phyloP scores from a whole-genome alignment of 192 early-diverging fungal genomes.

The Gryganskiella cystojenkinii region DNA sequence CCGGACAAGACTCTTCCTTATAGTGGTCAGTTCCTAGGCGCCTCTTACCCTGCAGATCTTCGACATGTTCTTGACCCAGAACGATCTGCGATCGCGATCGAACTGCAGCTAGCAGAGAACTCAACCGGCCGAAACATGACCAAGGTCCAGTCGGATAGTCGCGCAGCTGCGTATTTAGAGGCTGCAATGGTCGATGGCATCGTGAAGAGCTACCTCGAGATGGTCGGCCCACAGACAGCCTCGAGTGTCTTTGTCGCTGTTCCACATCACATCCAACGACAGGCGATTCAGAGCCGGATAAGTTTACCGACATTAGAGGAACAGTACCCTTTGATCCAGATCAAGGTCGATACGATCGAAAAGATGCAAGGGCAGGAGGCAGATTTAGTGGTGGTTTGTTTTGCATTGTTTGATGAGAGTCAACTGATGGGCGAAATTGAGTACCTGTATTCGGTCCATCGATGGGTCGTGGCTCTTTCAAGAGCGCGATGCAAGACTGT shows the following conservation, averaged over 20 bases:
- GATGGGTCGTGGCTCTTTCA: slow-evolving; percentile 60
- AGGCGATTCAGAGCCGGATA: slow-evolving; percentile 31
- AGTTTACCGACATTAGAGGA: slow-evolving; percentile 3
- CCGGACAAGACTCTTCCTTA: slow-evolving; percentile 38
- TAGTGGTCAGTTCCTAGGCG: slow-evolving; percentile 16
- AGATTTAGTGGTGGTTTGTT: slow-evolving; percentile 71
- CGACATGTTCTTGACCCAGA: slow-evolving; percentile 43
- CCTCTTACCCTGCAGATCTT: slow-evolving; percentile 26
- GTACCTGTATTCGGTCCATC: slow-evolving; percentile 56
- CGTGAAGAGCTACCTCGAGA: slow-evolving; percentile 47
- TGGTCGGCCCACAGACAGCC: slow-evolving; percentile 11
- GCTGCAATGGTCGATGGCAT: slow-evolving; percentile 50
- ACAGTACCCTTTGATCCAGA: slow-evolving; percentile 22
- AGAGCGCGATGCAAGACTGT: slow-evolving; percentile 56
- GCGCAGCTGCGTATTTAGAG: slow-evolving; percentile 30
- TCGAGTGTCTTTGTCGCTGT: slow-evolving; percentile 53
- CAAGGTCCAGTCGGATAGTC: slow-evolving; percentile 18
- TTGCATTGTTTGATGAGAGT: slow-evolving; percentile 55
- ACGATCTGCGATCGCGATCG: slow-evolving; percentile 50
- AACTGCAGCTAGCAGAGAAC: slow-evolving; percentile 32
- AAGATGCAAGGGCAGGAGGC: slow-evolving; percentile 68
- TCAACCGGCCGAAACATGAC: neutral
- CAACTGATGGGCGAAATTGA: slow-evolving; percentile 30
- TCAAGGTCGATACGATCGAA: slow-evolving; percentile 61
- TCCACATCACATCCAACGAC: slow-evolving; percentile 61